Percentiles rank a stretch among this genome's conserved stretches.
Conservation (phyloP, 192 early-diverging fungal genomes). For the Lobosporangium transversale region DNA sequence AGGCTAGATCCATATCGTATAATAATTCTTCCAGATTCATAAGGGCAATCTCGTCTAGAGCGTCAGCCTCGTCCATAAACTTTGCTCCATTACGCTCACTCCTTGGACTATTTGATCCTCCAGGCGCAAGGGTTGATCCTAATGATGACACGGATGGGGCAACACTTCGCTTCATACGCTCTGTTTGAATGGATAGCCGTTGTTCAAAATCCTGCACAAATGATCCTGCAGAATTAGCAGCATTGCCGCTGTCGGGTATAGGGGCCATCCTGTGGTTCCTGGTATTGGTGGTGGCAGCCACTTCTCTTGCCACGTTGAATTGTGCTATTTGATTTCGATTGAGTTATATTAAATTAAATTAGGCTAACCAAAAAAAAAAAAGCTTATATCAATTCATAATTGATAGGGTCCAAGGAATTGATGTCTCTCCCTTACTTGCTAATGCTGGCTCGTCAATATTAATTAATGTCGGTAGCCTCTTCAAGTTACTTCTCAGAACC, state of each 20-base stretch:
- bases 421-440: constrained; percentile 25
- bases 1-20: constrained; percentile 90
- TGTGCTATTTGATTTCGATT: too few species aligned
- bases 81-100: constrained; percentile 20
- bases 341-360: too few species aligned
- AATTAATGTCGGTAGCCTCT: constrained; percentile 57
- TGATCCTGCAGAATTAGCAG: constrained; percentile 27
- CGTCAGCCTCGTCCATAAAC: constrained; percentile 34
- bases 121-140: constrained; percentile 13
- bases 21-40: constrained; percentile 82
- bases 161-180: constrained; percentile 43
- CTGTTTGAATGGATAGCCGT: constrained; percentile 39
- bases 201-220: constrained; percentile 50
- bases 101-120: constrained; percentile 17
- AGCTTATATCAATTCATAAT: not conserved
- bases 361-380: not conserved
- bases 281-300: not conserved
- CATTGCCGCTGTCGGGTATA: constrained; percentile 17
- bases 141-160: constrained; percentile 15
- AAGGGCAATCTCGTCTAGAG: constrained; percentile 70
- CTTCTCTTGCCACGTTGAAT: constrained; percentile 42
- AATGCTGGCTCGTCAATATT: constrained; percentile 61
- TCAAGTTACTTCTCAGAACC: constrained; percentile 55
- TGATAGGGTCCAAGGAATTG: not conserved
- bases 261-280: constrained; percentile 24